Conservation (phyloP, 2,329 filamentous ascomycete species). For the Exophiala oligosperma region DNA sequence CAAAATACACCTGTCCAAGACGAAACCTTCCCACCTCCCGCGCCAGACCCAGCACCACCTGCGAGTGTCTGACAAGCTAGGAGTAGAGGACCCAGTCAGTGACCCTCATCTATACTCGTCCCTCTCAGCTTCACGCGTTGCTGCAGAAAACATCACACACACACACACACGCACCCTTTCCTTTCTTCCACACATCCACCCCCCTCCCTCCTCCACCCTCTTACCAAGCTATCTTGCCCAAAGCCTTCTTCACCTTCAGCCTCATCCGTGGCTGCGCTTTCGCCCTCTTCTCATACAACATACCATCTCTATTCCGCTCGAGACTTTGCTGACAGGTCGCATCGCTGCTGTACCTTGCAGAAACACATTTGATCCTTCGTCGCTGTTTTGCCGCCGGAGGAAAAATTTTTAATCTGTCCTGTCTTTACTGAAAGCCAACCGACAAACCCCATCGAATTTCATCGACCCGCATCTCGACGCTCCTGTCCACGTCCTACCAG, state of each 20-base stretch:
- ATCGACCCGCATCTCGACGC: conserved; percentile 10
- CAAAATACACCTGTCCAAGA: conserved; percentile 17
- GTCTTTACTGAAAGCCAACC: conserved; percentile 21
- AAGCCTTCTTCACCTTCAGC: conserved; percentile 12
- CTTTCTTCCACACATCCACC: conserved; percentile 23
- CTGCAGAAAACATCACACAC: conserved; percentile 6
- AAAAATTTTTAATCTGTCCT: conserved; percentile 16
- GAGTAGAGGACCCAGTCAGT: conserved; percentile 18
- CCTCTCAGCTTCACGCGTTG: conserved; percentile 14
- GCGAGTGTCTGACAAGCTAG: conserved; percentile 24
- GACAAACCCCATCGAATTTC: not conserved
- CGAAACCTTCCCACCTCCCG: conserved; percentile 25
- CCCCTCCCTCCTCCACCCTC: conserved; percentile 22
- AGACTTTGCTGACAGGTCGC: conserved; percentile 18
- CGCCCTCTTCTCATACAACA: conserved; percentile 12
- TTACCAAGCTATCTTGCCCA: conserved; percentile 18
- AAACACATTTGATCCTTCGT: conserved; percentile 1
- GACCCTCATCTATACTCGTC: conserved; percentile 27
- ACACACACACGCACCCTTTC: conserved; percentile 5
- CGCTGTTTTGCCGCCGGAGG: not conserved
- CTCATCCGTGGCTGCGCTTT: conserved; percentile 16
- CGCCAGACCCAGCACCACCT: conserved; percentile 26
- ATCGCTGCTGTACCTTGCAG: conserved; percentile 22
- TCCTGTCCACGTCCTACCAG: conserved; percentile 5
- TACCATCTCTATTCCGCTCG: conserved; percentile 8